phyloP scores from a whole-genome alignment of 306 rosid genomes.

The Quercus cerris region DNA sequence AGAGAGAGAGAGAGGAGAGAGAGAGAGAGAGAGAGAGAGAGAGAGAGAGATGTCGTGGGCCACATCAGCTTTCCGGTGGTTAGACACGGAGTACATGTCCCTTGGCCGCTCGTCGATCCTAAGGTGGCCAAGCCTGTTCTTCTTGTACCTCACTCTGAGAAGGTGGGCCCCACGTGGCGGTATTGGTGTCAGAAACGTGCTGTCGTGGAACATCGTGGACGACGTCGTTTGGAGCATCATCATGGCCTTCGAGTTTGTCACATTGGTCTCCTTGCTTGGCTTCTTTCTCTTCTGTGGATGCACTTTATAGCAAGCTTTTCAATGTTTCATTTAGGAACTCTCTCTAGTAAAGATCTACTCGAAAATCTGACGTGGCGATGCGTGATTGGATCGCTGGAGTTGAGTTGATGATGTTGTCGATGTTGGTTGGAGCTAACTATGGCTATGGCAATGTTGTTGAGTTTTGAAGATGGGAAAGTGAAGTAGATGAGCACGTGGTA shows the following conservation, averaged over 20 bases:
- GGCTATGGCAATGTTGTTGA: no score
- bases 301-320: constrained; percentile 32
- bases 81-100: constrained; percentile 7
- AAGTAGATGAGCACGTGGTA: no score
- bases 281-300: constrained; percentile 83
- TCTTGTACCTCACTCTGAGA: constrained; percentile 27
- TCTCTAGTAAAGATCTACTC: not conserved
- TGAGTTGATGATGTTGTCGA: not conserved
- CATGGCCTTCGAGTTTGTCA: constrained; percentile 65
- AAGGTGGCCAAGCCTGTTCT: constrained; percentile 35
- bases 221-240: constrained; percentile 62
- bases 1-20: no score
- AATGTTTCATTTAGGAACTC: not conserved
- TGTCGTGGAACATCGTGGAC: constrained; percentile 44
- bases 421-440: no score
- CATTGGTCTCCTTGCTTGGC: constrained; percentile 67
- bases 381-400: not conserved
- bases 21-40: no score
- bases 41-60: constrained; percentile 22
- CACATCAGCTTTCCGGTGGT: constrained; percentile 33
- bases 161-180: constrained; percentile 34
- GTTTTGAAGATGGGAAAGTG: no score
- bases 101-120: constrained; percentile 12
- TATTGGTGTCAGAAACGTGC: not conserved
- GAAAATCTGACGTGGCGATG: not conserved